These are phyloP conservation scores for Picochlorum sp. DNA, from an alignment of 139 green algal species.

Conservation along the genomic window DNA sequence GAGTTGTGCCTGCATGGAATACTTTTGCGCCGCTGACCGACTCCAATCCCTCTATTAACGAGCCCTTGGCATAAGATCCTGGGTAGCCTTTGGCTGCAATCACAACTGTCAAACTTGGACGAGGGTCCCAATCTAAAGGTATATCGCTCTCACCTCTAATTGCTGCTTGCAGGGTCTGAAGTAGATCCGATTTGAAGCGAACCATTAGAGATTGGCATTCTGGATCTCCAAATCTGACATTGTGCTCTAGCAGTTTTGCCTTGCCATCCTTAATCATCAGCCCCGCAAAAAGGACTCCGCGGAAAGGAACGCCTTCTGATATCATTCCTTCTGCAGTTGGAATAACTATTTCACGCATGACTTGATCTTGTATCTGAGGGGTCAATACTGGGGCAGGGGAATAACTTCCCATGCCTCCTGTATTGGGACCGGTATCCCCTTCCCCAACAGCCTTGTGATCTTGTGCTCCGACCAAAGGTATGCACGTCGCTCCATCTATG, in stretches of 20 bases:
- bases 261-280: constrained; percentile 90
- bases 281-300: constrained; percentile 89
- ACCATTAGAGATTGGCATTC: constrained; percentile 95
- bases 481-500: constrained; percentile 67
- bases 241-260: constrained; percentile 93
- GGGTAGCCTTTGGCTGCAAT: constrained; percentile 90
- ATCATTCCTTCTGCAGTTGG: constrained; percentile 80
- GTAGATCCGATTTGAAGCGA: constrained; percentile 75
- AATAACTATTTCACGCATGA: constrained; percentile 80
- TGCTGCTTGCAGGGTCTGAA: constrained; percentile 54
- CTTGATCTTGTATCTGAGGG: constrained; percentile 46
- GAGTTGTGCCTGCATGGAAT: constrained; percentile 75
- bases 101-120: constrained; percentile 67
- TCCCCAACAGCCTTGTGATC: constrained; percentile 95
- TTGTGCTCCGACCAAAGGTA: constrained; percentile 69
- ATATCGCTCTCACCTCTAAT: constrained; percentile 12
- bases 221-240: constrained; percentile 95
- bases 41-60: constrained; percentile 56
- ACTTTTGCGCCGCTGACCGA: constrained; percentile 58
- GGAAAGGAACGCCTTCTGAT: constrained; percentile 70
- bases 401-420: constrained; percentile 97
- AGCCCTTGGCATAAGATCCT: constrained; percentile 76
- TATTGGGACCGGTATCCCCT: constrained; percentile 95
- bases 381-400: constrained; percentile 91
- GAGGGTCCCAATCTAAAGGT: not conserved